These are phyloP conservation scores for Xerocomus brunneocitrinus DNA, from an alignment of 768 basidiomycete genomes.

Conservation along the genomic window DNA sequence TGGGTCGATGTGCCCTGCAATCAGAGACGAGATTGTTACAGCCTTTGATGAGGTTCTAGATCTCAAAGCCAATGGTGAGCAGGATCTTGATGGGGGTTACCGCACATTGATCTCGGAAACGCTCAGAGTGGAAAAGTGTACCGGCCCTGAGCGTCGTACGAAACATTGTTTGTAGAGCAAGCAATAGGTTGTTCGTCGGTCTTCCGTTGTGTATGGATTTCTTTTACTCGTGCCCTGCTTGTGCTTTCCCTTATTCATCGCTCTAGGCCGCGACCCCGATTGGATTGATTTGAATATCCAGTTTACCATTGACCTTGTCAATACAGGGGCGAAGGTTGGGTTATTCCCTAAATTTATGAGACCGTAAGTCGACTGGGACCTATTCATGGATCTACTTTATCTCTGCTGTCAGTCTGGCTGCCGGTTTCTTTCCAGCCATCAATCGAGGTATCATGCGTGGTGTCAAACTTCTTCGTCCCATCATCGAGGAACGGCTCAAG, in stretches of 20 bases:
- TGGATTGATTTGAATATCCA: conserved; percentile 19
- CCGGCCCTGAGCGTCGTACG: too few species aligned
- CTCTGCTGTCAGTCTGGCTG: conserved; percentile 14
- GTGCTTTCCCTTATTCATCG: not conserved
- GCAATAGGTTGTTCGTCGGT: too few species aligned
- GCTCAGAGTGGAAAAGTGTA: conserved; percentile 35
- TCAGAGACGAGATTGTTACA: conserved; percentile 40
- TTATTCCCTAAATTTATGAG: conserved; percentile 31
- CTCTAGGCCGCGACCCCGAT: conserved; percentile 35
- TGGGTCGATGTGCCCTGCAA: conserved; percentile 32
- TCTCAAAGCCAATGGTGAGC: conserved; percentile 9
- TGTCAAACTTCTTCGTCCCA: conserved; percentile 18
- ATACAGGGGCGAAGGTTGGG: conserved; percentile 15
- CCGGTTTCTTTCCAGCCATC: conserved; percentile 7
- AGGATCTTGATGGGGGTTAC: not conserved
- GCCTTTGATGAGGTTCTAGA: conserved; percentile 38
- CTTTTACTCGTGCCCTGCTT: not conserved
- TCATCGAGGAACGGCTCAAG: conserved; percentile 28
- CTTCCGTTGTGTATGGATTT: conserved; percentile 36
- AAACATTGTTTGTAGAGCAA: too few species aligned
- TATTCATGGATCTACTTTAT: not conserved
- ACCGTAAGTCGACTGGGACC: conserved; percentile 20
- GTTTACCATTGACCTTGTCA: conserved; percentile 22
- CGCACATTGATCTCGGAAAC: not conserved
- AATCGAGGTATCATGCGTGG: conserved; percentile 1